Conservation (phyloP, 345 rosid species). For the Bruguiera sexangula region DNA sequence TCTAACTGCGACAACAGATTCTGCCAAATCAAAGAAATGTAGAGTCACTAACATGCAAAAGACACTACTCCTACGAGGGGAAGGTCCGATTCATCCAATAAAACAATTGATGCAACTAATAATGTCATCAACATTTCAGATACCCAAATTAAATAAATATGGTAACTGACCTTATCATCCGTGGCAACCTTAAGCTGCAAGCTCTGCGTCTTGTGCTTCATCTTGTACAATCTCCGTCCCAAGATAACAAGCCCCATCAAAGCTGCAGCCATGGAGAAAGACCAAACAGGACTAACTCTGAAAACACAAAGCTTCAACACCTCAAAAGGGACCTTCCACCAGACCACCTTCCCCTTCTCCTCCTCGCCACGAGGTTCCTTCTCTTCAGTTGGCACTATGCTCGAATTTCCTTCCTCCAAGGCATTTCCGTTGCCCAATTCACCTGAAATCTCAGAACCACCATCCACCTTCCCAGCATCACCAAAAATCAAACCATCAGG, state of each 20-base stretch:
- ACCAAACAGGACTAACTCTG: constrained; percentile 76
- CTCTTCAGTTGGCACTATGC: constrained; percentile 25
- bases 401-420: constrained; percentile 13
- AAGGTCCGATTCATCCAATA: background rate
- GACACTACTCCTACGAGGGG: background rate
- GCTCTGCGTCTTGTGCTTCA: constrained; percentile 67
- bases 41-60: no score
- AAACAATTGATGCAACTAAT: constrained; percentile 1
- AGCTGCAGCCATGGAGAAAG: constrained; percentile 90
- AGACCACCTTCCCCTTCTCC: constrained; percentile 40
- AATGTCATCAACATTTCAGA: constrained; percentile 6
- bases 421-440: constrained; percentile 23
- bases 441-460: constrained; percentile 19
- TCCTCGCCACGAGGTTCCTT: constrained; percentile 26
- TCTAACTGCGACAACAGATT: no score
- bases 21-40: no score
- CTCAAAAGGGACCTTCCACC: constrained; percentile 96
- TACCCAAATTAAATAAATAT: constrained; percentile 1
- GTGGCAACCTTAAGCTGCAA: constrained; percentile 78
- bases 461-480: constrained; percentile 28
- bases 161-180: constrained; percentile 75
- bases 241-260: constrained; percentile 71
- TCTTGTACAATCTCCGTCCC: constrained; percentile 72
- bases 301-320: constrained; percentile 68
- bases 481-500: constrained; percentile 37